These are phyloP conservation scores for Penicillium sp. DNA, from an alignment of 2,329 filamentous ascomycete genomes.

Conservation along the genomic window DNA sequence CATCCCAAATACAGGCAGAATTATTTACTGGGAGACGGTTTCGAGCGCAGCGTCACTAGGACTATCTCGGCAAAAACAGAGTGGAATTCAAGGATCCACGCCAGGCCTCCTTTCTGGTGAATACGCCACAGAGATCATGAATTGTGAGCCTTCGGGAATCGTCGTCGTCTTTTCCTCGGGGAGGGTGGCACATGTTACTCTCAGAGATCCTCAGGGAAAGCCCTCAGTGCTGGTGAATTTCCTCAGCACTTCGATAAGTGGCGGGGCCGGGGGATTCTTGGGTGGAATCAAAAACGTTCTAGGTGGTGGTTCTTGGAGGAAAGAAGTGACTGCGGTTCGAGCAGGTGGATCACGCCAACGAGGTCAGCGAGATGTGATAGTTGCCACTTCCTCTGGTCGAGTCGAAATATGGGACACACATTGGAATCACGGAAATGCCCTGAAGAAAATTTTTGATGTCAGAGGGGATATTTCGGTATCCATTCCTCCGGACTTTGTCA, in stretches of 20 bases:
- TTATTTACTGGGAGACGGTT: constrained; percentile 95
- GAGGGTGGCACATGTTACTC: constrained; percentile 79
- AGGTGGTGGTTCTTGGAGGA: constrained; percentile 69
- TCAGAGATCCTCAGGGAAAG: constrained; percentile 85
- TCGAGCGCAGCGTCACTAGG: constrained; percentile 84
- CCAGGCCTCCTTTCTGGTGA: constrained; percentile 78
- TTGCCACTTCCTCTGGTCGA: constrained; percentile 74
- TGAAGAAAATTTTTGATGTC: constrained; percentile 72
- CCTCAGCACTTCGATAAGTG: constrained; percentile 64
- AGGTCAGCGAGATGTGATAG: constrained; percentile 82
- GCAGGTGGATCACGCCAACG: constrained; percentile 72
- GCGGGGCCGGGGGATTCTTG: constrained; percentile 68
- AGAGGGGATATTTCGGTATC: constrained; percentile 66
- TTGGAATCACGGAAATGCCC: constrained; percentile 79
- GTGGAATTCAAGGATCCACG: constrained; percentile 75
- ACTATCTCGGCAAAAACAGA: constrained; percentile 78
- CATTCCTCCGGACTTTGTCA: constrained; percentile 60
- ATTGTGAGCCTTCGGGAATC: constrained; percentile 85
- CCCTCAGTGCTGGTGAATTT: constrained; percentile 79
- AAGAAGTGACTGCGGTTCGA: constrained; percentile 78
- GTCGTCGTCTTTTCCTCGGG: constrained; percentile 83
- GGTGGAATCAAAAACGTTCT: constrained; percentile 80
- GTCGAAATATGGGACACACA: constrained; percentile 88
- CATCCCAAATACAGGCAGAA: constrained; percentile 78
- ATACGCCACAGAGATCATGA: constrained; percentile 73